A percentile compares a stretch with the other conserved stretches of the same genome.
These are phyloP conservation scores for Thielaviopsis euricoi DNA, from an alignment of 2,329 filamentous ascomycete genomes.

Conservation along the genomic window DNA sequence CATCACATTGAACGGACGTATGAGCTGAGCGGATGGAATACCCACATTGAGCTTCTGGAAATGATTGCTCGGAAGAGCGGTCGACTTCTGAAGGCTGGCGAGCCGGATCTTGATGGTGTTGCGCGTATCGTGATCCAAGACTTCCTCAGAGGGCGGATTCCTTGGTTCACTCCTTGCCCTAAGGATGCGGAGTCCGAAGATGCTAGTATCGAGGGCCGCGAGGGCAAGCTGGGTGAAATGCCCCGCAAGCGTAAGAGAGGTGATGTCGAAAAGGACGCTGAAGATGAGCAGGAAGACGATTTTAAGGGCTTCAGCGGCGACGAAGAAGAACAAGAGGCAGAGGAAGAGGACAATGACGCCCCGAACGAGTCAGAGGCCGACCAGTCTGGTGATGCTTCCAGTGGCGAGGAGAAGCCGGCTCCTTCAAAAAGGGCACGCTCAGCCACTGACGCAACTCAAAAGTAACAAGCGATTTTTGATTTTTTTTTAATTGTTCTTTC, in stretches of 20 bases:
- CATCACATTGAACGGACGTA: conserved; percentile 90
- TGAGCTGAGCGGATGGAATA: conserved; percentile 62
- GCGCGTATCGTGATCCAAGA: conserved; percentile 96
- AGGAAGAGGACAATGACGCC: conserved; percentile 18
- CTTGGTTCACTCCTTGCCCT: conserved; percentile 73
- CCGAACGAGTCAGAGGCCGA: conserved; percentile 11
- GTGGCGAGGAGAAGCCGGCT: conserved; percentile 1
- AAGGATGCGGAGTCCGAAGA: conserved; percentile 30
- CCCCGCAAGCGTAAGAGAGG: conserved; percentile 58
- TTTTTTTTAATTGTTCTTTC: neutral
- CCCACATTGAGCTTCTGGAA: conserved; percentile 71
- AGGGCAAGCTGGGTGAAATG: conserved; percentile 75
- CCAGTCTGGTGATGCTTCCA: conserved; percentile 14
- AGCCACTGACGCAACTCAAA: neutral
- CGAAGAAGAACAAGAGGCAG: conserved; percentile 23
- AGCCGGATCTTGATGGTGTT: conserved; percentile 84
- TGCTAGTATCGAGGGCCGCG: conserved; percentile 47
- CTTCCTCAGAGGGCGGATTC: conserved; percentile 86
- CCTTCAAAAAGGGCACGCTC: conserved; percentile 1
- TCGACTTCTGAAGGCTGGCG: conserved; percentile 75
- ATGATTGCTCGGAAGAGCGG: conserved; percentile 75
- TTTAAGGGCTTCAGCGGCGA: conserved; percentile 33
- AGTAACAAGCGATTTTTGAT: neutral
- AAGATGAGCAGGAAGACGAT: conserved; percentile 20
- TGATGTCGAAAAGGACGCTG: conserved; percentile 27